phyloP scores from a whole-genome alignment of 2,329 filamentous ascomycete genomes.

The Penicillium sp. region DNA sequence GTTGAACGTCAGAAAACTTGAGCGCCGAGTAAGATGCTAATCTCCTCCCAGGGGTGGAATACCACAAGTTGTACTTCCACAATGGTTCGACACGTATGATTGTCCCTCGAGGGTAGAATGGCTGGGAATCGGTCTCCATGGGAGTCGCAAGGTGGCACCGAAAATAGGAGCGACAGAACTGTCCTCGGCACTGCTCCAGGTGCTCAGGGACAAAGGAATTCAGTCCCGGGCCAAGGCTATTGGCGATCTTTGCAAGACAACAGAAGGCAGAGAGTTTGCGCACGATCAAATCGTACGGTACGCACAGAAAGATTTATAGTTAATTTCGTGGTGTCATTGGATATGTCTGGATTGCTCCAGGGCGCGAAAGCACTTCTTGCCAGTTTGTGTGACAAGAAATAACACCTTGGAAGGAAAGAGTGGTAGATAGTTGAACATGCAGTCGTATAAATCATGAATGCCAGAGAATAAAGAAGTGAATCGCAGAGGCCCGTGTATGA shows the following conservation, averaged over 20 bases:
- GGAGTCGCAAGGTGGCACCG: constrained; percentile 38
- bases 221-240: constrained; percentile 12
- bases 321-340: not conserved
- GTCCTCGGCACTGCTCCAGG: constrained; percentile 15
- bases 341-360: not conserved
- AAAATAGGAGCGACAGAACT: constrained; percentile 15
- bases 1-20: constrained; percentile 11
- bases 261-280: constrained; percentile 22
- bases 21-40: not conserved
- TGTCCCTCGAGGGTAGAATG: constrained; percentile 48
- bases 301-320: not conserved
- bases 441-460: not conserved
- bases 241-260: constrained; percentile 14
- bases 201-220: constrained; percentile 15
- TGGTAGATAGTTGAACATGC: not conserved
- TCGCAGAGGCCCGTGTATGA: not conserved
- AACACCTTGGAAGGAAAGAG: not conserved
- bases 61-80: constrained; percentile 50
- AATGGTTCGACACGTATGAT: constrained; percentile 52
- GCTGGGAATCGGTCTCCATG: constrained; percentile 47
- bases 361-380: not conserved
- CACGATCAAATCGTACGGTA: constrained; percentile 22
- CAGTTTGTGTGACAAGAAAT: not conserved
- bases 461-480: not conserved
- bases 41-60: constrained; percentile 40